These are phyloP conservation scores for Linderina pennispora DNA, from an alignment of 192 early-diverging fungal genomes.

Conservation along the genomic window DNA sequence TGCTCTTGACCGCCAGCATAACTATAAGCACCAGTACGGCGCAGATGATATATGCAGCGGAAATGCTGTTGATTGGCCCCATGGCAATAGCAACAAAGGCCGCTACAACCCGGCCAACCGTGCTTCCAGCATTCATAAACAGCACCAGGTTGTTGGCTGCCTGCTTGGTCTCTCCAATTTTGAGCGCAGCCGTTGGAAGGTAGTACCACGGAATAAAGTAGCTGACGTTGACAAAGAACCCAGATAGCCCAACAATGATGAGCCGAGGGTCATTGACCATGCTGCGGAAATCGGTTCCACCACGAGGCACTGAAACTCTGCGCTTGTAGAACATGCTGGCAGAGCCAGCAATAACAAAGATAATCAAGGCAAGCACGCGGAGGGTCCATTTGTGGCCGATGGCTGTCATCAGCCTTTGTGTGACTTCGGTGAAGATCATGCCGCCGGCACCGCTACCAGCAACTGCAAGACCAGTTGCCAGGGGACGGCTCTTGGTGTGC, in stretches of 20 bases:
- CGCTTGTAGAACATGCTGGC: constrained; percentile 22
- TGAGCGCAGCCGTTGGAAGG: constrained; percentile 35
- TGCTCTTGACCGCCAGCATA: constrained; percentile 28
- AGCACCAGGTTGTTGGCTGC: constrained; percentile 26
- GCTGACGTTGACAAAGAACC: constrained; percentile 31
- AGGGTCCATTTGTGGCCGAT: constrained; percentile 33
- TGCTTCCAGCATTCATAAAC: constrained; percentile 40
- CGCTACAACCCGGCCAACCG: constrained; percentile 19
- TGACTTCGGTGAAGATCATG: constrained; percentile 54
- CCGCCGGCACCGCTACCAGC: constrained; percentile 74
- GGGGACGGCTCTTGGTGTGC: constrained; percentile 56
- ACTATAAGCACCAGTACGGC: constrained; percentile 19
- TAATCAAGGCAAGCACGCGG: constrained; percentile 17
- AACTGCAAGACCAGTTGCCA: constrained; percentile 70
- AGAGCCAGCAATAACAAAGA: constrained; percentile 16
- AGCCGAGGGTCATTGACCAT: constrained; percentile 21
- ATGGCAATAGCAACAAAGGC: constrained; percentile 11
- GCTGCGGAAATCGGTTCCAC: constrained; percentile 9
- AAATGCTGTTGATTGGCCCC: constrained; percentile 33
- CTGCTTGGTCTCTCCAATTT: constrained; percentile 26
- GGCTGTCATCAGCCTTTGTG: constrained; percentile 50
- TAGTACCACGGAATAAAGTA: constrained; percentile 36
- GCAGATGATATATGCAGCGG: constrained; percentile 17
- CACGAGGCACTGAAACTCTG: constrained; percentile 10
- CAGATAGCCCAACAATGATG: constrained; percentile 11